These are phyloP conservation scores for Trichoderma afroharzianum DNA, from an alignment of 2,329 filamentous ascomycete genomes.

Conservation along the genomic window DNA sequence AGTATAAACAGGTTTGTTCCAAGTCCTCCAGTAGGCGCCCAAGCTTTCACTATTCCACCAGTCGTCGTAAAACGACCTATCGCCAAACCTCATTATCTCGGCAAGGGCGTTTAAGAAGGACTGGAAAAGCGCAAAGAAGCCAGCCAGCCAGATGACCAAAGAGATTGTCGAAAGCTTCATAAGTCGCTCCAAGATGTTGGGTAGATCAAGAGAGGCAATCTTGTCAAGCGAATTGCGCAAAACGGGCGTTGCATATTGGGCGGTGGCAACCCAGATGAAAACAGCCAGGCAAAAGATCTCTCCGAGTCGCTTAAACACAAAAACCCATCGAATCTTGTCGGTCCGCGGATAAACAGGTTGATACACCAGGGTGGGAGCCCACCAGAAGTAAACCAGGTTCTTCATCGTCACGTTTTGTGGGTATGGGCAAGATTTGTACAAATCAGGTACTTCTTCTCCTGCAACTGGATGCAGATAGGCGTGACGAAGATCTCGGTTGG, in stretches of 20 bases:
- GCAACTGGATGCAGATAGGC: constrained; percentile 75
- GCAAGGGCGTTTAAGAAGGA: constrained; percentile 87
- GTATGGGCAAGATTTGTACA: constrained; percentile 83
- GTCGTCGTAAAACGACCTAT: constrained; percentile 91
- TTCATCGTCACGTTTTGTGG: constrained; percentile 83
- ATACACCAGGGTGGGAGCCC: constrained; percentile 93
- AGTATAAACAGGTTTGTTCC: constrained; percentile 96
- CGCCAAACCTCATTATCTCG: constrained; percentile 84
- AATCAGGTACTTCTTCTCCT: constrained; percentile 68
- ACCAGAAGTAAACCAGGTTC: constrained; percentile 95
- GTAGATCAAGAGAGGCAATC: constrained; percentile 73
- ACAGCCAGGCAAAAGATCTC: constrained; percentile 76
- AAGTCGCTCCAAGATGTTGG: constrained; percentile 80
- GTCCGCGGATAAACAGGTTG: constrained; percentile 94
- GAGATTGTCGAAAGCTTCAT: constrained; percentile 96
- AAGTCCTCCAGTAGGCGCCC: constrained; percentile 87
- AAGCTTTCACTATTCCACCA: constrained; percentile 96
- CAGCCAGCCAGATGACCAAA: constrained; percentile 92
- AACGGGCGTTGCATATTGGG: constrained; percentile 89
- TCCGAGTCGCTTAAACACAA: constrained; percentile 75
- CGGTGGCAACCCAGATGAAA: constrained; percentile 92
- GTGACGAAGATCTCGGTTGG: constrained; percentile 90
- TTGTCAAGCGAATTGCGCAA: constrained; percentile 86
- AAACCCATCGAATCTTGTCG: constrained; percentile 75
- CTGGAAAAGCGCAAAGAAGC: constrained; percentile 96